These are phyloP conservation scores for Ceratobasidium papillatum DNA, from an alignment of 1,284 basidiomycete genomes.

Conservation along the genomic window DNA sequence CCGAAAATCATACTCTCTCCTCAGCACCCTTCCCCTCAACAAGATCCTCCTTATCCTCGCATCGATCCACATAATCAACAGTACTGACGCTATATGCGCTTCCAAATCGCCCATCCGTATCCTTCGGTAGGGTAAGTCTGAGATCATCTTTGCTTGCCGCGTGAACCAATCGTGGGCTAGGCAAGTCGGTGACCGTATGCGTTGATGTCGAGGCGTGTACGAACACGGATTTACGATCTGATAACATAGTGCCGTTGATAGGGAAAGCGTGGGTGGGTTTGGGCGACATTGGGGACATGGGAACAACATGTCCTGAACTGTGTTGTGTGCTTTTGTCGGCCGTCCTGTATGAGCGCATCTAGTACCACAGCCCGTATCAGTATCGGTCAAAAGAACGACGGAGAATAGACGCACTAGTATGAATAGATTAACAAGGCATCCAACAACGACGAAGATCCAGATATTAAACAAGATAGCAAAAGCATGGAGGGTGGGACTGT, in stretches of 20 bases:
- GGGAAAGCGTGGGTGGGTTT: too few species aligned
- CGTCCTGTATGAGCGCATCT: not conserved
- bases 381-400: too few species aligned
- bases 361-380: too few species aligned
- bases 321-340: not conserved
- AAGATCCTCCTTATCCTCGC: not conserved
- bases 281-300: not conserved
- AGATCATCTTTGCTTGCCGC: not conserved
- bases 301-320: not conserved
- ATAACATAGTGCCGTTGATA: too few species aligned
- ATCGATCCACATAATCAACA: not conserved
- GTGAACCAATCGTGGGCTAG: not conserved
- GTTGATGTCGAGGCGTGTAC: not conserved
- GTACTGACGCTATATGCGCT: not conserved
- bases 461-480: constrained; percentile 23
- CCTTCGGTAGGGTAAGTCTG: not conserved
- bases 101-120: not conserved
- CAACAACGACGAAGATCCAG: constrained; percentile 30
- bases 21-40: not conserved
- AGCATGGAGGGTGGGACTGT: constrained; percentile 26
- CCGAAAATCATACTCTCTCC: not conserved
- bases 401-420: constrained; percentile 21
- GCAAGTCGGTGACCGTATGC: not conserved
- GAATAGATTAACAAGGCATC: constrained; percentile 34
- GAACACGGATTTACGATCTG: not conserved